Conservation (phyloP, 2,329 filamentous ascomycete genomes). For the Pseudogymnoascus sp. region DNA sequence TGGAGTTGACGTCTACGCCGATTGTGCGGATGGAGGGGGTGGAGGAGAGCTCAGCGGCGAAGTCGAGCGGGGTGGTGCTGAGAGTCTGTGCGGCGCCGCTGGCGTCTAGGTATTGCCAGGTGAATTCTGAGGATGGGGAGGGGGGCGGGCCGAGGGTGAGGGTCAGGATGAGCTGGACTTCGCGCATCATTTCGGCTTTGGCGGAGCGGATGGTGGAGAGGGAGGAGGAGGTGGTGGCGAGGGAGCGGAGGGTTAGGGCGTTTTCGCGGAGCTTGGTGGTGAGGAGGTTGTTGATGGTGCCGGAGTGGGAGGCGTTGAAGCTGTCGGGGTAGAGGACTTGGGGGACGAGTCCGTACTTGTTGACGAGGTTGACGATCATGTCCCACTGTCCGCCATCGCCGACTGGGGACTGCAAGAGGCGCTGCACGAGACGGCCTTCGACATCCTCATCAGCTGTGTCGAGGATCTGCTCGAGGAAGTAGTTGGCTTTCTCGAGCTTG, state of each 20-base stretch:
- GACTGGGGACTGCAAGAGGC: slow-evolving; percentile 58
- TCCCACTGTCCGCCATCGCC: slow-evolving; percentile 86
- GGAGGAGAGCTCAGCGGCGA: slow-evolving; percentile 60
- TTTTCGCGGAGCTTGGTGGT: slow-evolving; percentile 84
- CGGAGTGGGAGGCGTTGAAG: slow-evolving; percentile 66
- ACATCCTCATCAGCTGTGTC: slow-evolving; percentile 63
- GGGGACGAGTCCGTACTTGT: slow-evolving; percentile 83
- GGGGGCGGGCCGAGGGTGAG: slow-evolving; percentile 76
- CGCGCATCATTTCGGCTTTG: slow-evolving; percentile 69
- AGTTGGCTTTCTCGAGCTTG: slow-evolving; percentile 87
- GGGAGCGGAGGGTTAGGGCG: slow-evolving; percentile 58
- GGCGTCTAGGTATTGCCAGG: slow-evolving; percentile 71
- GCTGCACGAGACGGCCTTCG: slow-evolving; percentile 64
- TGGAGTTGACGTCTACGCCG: slow-evolving; percentile 51
- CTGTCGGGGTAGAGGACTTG: slow-evolving; percentile 74
- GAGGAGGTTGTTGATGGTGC: slow-evolving; percentile 61
- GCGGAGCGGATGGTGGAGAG: slow-evolving; percentile 32
- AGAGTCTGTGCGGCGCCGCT: slow-evolving; percentile 55
- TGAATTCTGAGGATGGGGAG: slow-evolving; percentile 57
- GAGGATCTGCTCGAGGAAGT: slow-evolving; percentile 76
- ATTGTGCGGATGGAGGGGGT: slow-evolving; percentile 48
- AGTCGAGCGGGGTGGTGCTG: slow-evolving; percentile 57
- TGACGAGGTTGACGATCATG: slow-evolving; percentile 78
- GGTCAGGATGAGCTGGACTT: slow-evolving; percentile 74
- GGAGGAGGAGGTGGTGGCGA: slow-evolving; percentile 33